phyloP scores from a whole-genome alignment of 2,329 filamentous ascomycete genomes.

The Clarireedia hainanense region DNA sequence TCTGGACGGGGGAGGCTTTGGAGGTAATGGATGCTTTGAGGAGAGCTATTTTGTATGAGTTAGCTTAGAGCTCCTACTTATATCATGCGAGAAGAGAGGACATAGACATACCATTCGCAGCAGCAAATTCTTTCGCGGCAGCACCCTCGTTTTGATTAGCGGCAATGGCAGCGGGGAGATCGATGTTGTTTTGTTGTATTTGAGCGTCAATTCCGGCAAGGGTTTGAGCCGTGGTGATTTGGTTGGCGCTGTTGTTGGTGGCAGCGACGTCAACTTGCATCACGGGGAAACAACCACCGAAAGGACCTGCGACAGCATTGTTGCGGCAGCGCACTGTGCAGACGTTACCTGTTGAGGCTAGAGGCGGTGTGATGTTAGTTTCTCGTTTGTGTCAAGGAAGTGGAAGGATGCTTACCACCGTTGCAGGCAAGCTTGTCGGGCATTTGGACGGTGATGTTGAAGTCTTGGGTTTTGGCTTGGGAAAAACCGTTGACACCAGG shows the following conservation, averaged over 20 bases:
- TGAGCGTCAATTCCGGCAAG: constrained; percentile 40
- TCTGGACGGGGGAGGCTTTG: not conserved
- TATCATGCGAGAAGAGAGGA: not conserved
- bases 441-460: constrained; percentile 48
- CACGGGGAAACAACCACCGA: constrained; percentile 50
- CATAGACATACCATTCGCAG: constrained; percentile 21
- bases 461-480: constrained; percentile 34
- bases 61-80: not conserved
- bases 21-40: constrained; percentile 4
- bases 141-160: constrained; percentile 38
- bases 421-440: constrained; percentile 41
- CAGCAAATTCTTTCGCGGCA: constrained; percentile 27
- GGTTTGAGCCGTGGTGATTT: constrained; percentile 39
- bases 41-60: not conserved
- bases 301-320: constrained; percentile 47
- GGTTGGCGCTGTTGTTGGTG: constrained; percentile 36
- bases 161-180: constrained; percentile 39
- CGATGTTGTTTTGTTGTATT: constrained; percentile 41
- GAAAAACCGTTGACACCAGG: constrained; percentile 51
- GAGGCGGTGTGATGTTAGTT: not conserved
- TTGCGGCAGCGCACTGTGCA: constrained; percentile 54
- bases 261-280: constrained; percentile 42
- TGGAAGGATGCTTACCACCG: constrained; percentile 35
- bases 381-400: not conserved
- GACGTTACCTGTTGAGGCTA: constrained; percentile 40